Base-by-base conservation (phyloP, 169 alveolate species). In the Perkinsus chesapeaki region DNA sequence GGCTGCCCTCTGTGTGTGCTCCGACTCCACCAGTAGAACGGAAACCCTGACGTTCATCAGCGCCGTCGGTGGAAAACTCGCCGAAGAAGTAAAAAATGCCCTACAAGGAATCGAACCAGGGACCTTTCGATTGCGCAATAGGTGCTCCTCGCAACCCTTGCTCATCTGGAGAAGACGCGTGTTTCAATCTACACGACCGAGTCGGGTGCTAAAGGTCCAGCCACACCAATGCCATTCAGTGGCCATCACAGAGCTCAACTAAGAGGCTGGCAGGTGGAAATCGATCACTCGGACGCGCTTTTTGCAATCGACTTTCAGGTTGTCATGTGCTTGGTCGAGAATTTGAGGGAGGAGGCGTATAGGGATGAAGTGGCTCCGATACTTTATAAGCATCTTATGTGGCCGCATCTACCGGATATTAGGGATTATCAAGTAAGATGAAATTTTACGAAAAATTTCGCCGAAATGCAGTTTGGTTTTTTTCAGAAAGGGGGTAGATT, bases 211-310 rank as follows among this genome's bases (percentile, higher is more conserved):
- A 43, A 43, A 16, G 60, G 60, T 9, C 60, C 60, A 16, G 60
- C 60, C 60, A 43, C 60, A 9, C 93, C 94, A 9, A 93, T 93
- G 94, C 94, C 94, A n/a, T 82, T 82, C 91, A 82, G 93, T 19
- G 91, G 93, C 3, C 60, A 31, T 47, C 94, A 93, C 60, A 82
- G 94, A 38, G 31, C 39, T 34, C 93, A 39, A 36, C 73, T 93
- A 72, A 82, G 94, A 0, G 91, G 39, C 47, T 82, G 94, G 94
- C 94, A 93, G 38, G 92, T 43, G 16, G 60, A 43, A 43, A 43
- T 43, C 60, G 60, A 43, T 43, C 60, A 43, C 60, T 16, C 5
- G 60, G 60, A 16, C 60, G 60, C 60, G 60, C 60, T 43, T 43
- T 43, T 43, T 43, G 60, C 60, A 43, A 9, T 43, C 60, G 16